Percentiles rank a stretch among this genome's conserved stretches.
These are phyloP conservation scores for Diospyros lotus DNA, from an alignment of 148 eudicot species.

Conservation along the genomic window DNA sequence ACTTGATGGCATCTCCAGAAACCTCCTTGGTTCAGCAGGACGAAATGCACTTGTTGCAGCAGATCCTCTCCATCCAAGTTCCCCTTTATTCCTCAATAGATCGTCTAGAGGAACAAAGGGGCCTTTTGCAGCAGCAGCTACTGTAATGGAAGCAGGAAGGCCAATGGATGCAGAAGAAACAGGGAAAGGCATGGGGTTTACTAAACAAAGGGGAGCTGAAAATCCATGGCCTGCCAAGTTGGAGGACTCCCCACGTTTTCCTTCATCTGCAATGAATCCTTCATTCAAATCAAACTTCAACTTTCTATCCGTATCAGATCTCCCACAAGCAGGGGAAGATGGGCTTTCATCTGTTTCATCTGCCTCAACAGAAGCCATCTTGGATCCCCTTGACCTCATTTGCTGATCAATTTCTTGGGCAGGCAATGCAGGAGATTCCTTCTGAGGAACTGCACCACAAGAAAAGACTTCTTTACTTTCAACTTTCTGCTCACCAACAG, in stretches of 20 bases:
- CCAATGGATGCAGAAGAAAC: constrained; percentile 24
- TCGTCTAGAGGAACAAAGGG: constrained; percentile 70
- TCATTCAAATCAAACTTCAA: constrained; percentile 69
- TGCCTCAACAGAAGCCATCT: constrained; percentile 24
- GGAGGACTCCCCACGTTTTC: constrained; percentile 41
- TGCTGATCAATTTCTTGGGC: constrained; percentile 17
- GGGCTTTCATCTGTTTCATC: constrained; percentile 19
- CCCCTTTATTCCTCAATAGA: constrained; percentile 53
- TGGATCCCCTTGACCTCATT: constrained; percentile 20
- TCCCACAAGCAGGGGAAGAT: constrained; percentile 18
- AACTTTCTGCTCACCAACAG: constrained; percentile 17
- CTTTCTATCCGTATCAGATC: constrained; percentile 36
- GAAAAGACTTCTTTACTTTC: constrained; percentile 22
- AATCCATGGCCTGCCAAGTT: constrained; percentile 19
- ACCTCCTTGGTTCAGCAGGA: constrained; percentile 84
- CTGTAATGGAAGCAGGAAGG: constrained; percentile 46
- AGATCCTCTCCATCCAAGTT: constrained; percentile 86
- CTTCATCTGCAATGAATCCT: constrained; percentile 58
- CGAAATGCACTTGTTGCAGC: constrained; percentile 97
- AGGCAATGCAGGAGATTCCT: constrained; percentile 10
- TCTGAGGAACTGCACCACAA: constrained; percentile 8
- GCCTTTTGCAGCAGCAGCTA: constrained; percentile 75
- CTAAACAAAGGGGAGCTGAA: constrained; percentile 23
- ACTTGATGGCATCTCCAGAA: constrained; percentile 32
- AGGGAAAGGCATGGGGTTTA: constrained; percentile 30